Evolutionary conservation across 345 rosid genomes (phyloP), one percentile per base, ranked within the genome.

Genomic region (Pistacia atlantica): DNA sequence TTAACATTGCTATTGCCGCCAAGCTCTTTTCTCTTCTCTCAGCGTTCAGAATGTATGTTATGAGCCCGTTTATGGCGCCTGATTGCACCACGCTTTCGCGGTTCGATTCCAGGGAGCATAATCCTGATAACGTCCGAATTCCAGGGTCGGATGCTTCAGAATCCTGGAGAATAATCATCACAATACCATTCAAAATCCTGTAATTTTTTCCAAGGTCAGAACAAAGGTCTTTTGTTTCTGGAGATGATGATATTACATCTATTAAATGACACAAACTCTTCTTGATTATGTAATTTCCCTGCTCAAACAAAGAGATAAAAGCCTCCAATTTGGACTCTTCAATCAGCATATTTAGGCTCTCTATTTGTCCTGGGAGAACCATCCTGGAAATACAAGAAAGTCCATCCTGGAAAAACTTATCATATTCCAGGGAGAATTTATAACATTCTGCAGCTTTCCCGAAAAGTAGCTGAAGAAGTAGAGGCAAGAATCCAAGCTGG

Each of bases 401-500:
- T 14, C 82, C 79, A 58, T 66, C 69, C 73, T 87, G 91, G 7
- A 78, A 71, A 64, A 85, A 78, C 18, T 77, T 57, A 35, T 80
- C 66, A 76, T 75, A 8, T 7, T 81, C 90, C 22, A 60, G 59
- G 22, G 86, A 79, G 22, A 72, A 33, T 62, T 42, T 42, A 42
- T 61, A 25, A 0, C 61, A 4, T 65, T 80, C 90, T 11, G 46
- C 46, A 42, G 45, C 75, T 81, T 72, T 72, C 48, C 75, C 78
- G 63, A 86, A 85, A 64, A 86, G 55, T 20, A 82, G 78, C 13
- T 81, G 81, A 80, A 90, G 17, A 33, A 89, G 64, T 33, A 80
- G 75, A 49, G 92, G 87, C 68, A 89, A 61, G 80, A 90, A 79
- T 42, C 89, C 92, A 10, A 78, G 65, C 22, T 81, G 87, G 42